Evolutionary conservation across 2,329 filamentous ascomycete species (phyloP).

Genomic region (Myriosclerotinia curreyana): DNA sequence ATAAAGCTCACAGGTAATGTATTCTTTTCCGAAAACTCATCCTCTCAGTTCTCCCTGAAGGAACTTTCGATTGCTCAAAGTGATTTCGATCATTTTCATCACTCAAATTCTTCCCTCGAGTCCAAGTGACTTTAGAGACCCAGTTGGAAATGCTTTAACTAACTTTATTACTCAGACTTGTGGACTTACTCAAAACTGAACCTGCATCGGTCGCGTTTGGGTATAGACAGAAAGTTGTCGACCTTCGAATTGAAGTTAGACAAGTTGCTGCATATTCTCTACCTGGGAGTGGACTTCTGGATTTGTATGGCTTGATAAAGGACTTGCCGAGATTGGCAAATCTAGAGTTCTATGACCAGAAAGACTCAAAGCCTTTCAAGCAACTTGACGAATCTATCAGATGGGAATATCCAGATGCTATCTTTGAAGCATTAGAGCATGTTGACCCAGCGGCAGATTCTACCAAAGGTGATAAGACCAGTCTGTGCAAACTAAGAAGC

Average conservation of each 20-base stretch:
- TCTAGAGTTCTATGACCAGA: conserved; percentile 68
- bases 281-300: conserved; percentile 51
- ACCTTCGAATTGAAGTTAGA: conserved; percentile 38
- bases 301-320: conserved; percentile 57
- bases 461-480: conserved; percentile 34
- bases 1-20: conserved; percentile 44
- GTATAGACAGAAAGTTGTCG: conserved; percentile 38
- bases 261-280: conserved; percentile 53
- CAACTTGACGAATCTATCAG: conserved; percentile 53
- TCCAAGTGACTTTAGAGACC: too few relatives aligned
- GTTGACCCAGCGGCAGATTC: conserved; percentile 46
- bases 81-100: too few relatives aligned
- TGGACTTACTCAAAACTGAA: conserved; percentile 51
- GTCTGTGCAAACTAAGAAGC: conserved; percentile 44
- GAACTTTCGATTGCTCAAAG: too few relatives aligned
- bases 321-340: conserved; percentile 64
- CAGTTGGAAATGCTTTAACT: not conserved
- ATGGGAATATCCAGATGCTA: conserved; percentile 65
- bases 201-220: conserved; percentile 33
- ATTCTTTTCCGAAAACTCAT: too few relatives aligned
- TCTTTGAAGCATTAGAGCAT: conserved; percentile 63
- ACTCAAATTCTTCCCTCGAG: too few relatives aligned
- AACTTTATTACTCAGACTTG: conserved; percentile 30
- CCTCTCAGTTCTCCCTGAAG: too few relatives aligned
- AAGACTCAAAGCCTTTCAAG: conserved; percentile 66